phyloP scores from a whole-genome alignment of 148 eudicot species.

The Oxyria digyna region DNA sequence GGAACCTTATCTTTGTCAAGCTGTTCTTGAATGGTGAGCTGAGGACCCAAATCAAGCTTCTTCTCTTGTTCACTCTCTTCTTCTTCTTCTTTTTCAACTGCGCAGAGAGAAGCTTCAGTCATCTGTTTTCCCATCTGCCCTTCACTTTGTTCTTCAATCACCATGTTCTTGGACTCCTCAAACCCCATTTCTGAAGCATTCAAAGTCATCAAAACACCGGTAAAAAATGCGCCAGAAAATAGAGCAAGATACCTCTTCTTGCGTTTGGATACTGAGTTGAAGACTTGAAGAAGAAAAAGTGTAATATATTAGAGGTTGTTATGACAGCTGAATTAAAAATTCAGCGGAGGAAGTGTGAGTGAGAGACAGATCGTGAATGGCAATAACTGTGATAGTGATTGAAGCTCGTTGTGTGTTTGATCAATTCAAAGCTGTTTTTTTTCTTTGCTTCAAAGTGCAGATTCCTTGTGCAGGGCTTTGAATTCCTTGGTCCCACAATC shows the following conservation, averaged over 20 bases:
- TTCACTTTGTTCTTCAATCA: conserved; percentile 26
- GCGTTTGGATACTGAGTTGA: background rate
- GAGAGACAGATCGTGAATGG: no score
- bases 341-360: no score
- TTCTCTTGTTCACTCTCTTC: conserved; percentile 20
- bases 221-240: conserved; percentile 3
- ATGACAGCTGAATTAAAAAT: conserved; percentile 1
- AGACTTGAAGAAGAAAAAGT: no score
- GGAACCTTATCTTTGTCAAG: conserved; percentile 84
- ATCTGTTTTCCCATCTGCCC: conserved; percentile 22
- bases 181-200: conserved; percentile 35
- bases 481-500: no score
- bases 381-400: no score
- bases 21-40: conserved; percentile 48
- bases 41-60: conserved; percentile 54
- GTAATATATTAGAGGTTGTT: no score
- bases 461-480: no score
- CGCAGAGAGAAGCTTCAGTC: conserved; percentile 39
- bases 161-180: conserved; percentile 27
- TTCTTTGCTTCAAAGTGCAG: no score
- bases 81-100: conserved; percentile 64
- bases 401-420: no score
- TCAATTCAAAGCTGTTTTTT: no score
- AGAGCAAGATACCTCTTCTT: background rate
- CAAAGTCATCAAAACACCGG: conserved; percentile 12